phyloP scores from a whole-genome alignment of 352 stramenopile species.

The Globisporangium middletonii region DNA sequence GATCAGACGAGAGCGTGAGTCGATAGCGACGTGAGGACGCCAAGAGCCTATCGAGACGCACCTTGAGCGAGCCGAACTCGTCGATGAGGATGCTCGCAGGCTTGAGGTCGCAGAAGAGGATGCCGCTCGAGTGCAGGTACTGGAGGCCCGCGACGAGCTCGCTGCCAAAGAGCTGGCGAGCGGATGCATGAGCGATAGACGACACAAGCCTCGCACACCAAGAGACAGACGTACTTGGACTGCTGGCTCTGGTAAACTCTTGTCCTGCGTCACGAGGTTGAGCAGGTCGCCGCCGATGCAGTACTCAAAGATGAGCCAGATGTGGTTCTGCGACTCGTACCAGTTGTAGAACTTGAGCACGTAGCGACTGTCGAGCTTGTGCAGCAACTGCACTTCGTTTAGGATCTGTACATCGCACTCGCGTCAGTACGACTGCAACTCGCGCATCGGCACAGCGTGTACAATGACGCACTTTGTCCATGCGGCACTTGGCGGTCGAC shows the following conservation, averaged over 20 bases:
- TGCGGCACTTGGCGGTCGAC: constrained; percentile 87
- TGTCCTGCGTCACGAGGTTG: constrained; percentile 88
- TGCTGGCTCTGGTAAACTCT: constrained; percentile 68
- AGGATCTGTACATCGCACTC: constrained; percentile 42
- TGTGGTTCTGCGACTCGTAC: constrained; percentile 95
- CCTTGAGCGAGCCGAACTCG: constrained; percentile 90
- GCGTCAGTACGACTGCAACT: not conserved
- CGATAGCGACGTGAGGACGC: not conserved
- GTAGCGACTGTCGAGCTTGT: constrained; percentile 80
- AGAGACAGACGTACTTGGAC: constrained; percentile 39
- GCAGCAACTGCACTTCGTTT: constrained; percentile 85
- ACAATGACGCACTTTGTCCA: constrained; percentile 74
- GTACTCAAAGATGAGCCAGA: constrained; percentile 94
- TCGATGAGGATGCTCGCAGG: constrained; percentile 90
- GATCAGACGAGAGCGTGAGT: not conserved
- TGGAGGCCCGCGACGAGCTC: constrained; percentile 78
- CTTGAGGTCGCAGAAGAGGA: constrained; percentile 91
- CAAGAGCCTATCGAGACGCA: constrained; percentile 4
- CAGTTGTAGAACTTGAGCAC: constrained; percentile 93
- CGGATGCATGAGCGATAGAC: not conserved
- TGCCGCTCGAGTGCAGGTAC: constrained; percentile 85
- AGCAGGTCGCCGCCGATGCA: constrained; percentile 89
- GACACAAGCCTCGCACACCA: not conserved
- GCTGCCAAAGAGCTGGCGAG: constrained; percentile 49
- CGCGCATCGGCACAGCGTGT: not conserved